Evolutionary conservation across 2,329 filamentous ascomycete species (phyloP).

Genomic region (Macrophomina phaseolina): DNA sequence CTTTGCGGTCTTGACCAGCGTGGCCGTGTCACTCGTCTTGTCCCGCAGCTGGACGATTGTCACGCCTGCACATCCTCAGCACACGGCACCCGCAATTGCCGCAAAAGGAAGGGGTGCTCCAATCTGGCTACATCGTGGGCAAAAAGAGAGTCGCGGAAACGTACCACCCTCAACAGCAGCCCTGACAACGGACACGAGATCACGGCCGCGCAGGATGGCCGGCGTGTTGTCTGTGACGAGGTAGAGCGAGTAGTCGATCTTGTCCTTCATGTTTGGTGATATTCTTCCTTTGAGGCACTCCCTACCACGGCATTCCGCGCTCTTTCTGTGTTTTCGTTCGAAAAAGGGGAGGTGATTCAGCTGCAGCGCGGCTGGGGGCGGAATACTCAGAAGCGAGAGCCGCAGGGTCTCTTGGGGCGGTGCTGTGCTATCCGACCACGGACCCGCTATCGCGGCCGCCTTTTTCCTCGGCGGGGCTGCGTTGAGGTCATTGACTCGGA

Average conservation of each 20-base stretch:
- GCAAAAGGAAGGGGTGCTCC: neutral
- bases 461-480: constrained; percentile 17
- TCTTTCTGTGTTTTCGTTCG: neutral
- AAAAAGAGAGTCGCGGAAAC: constrained; percentile 27
- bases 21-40: constrained; percentile 77
- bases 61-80: constrained; percentile 57
- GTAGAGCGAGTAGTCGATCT: constrained; percentile 80
- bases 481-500: constrained; percentile 2
- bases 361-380: neutral
- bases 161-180: constrained; percentile 74
- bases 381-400: constrained; percentile 5
- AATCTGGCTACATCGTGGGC: no score
- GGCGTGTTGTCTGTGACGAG: constrained; percentile 93
- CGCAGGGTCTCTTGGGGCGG: neutral
- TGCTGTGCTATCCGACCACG: neutral
- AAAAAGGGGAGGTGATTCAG: neutral
- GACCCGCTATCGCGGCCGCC: constrained; percentile 4
- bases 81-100: neutral
- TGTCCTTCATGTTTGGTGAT: neutral
- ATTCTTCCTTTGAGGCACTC: neutral
- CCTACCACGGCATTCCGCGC: constrained; percentile 5
- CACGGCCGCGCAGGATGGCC: constrained; percentile 73
- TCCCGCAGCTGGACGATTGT: constrained; percentile 90
- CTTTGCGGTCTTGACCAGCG: constrained; percentile 72
- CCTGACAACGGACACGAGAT: constrained; percentile 76